Evolutionary conservation across 352 stramenopile species (phyloP), one percentile per base, ranked within the genome.

Genomic region (Pythium dissimile): DNA sequence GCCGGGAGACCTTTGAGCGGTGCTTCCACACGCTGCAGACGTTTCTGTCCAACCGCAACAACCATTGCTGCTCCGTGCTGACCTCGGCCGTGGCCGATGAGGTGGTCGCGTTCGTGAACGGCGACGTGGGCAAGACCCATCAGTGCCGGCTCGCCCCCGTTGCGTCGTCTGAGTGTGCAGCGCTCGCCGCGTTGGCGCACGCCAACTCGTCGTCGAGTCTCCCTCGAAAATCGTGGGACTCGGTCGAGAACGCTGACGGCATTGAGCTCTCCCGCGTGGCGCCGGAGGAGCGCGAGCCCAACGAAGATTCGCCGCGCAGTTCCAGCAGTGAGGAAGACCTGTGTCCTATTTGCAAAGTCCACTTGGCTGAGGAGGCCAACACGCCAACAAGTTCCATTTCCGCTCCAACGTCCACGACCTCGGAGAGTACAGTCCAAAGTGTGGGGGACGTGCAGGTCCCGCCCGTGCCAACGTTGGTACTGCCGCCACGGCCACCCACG

Each of bases 291-390:
- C 41, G 13, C 20, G 41, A 28, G 6, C 27, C 27, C 3, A 52
- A 24, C 42, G 41, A 60, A 32, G 16, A 6, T 5, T 13, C 31
- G 9, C 20, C 37, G 10, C 7, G 15, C 12, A 55, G 34, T 18
- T 43, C 52, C 16, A 41, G 5, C 20, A 42, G 52, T 1, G 41
- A 60, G 13, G 42, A 52, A 16, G 43, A 46, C 13, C 28, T 68
- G 47, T 76, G 65, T 18, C 61, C 46, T 21, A 39, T 86, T 37
- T 86, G 77, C 44, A 48, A 69, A 15, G 73, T 63, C 20, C 59
- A 61, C 18, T 58, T 86, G 21, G 66, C 66, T 28, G 70, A 73
- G 12, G 70, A 76, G 9, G 77, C 77, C 18, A 69, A 65, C 30
- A 56, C n/a, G 3, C 13, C 44, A n/a, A 21, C 44, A 21, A 26